Percentiles rank a stretch among this genome's conserved stretches.
Evolutionary conservation across 2,329 filamentous ascomycete genomes (phyloP).

Genomic region (Monilinia vaccinii-corymbosi): DNA sequence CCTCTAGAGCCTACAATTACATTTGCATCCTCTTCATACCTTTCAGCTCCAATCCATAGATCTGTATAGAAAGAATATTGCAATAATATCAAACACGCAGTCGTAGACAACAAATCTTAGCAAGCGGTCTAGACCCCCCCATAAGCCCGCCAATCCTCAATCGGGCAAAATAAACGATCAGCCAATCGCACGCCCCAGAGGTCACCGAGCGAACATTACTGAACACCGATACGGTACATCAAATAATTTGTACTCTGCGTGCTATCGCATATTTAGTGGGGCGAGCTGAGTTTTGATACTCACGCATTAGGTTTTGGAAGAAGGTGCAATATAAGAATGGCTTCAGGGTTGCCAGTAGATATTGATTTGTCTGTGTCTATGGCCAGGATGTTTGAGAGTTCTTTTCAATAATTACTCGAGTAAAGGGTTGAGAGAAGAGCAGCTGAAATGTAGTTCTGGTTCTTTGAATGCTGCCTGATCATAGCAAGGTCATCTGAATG

Average conservation of each 20-base stretch:
- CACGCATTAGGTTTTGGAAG: background rate
- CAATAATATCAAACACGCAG: background rate
- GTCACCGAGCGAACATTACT: slow-evolving; percentile 5
- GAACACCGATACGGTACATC: background rate
- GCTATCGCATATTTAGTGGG: background rate
- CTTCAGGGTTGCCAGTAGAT: background rate
- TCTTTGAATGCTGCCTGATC: background rate
- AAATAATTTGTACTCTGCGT: background rate
- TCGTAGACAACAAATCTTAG: background rate
- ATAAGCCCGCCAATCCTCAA: slow-evolving; percentile 10
- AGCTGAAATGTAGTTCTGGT: background rate
- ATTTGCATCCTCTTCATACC: background rate
- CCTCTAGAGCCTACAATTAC: background rate
- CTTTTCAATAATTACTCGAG: background rate
- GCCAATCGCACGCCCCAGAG: background rate
- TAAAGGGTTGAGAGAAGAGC: no score
- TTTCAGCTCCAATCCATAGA: background rate
- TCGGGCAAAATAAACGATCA: slow-evolving; percentile 20
- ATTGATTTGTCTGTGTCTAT: background rate
- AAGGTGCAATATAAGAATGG: background rate
- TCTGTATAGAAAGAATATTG: background rate
- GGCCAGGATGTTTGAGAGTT: background rate
- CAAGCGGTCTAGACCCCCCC: slow-evolving; percentile 13
- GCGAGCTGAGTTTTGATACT: slow-evolving; percentile 5
- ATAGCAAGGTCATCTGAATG: background rate